Evolutionary conservation across 2,329 filamentous ascomycete genomes (phyloP), one percentile per base, ranked within the genome.

Genomic region (Cordyceps cateniannulata): DNA sequence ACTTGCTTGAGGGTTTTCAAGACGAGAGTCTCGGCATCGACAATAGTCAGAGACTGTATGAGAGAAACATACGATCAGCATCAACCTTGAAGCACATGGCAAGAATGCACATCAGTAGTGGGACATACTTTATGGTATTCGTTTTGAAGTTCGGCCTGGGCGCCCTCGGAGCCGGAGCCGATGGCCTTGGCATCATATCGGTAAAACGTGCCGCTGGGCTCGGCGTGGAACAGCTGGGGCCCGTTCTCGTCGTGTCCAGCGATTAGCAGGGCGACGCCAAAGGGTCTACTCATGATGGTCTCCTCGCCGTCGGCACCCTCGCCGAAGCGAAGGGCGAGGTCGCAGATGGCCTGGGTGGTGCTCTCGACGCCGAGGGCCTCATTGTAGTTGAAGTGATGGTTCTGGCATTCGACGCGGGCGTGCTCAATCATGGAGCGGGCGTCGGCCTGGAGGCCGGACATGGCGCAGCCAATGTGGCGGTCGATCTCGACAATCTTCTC

Each of bases 401-500:
- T 95, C 82, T 99, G 95, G 74, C 88, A 91, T 79, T 98, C 96
- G 73, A 99, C 93, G 69, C 93, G 91, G 69, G 95, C 95, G 78
- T 99, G 95, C 81, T 99, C 95, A 66, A 99, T 86, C 89, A 99
- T 96, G 78, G 90, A 95, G 72, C 95, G 89, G 65, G 95, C 95
- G 76, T 99, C 95, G 71, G 95, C 95, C 82, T 99, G 95, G 66
- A 99, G 85, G 51, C 95, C 95, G 42, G 90, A 95, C 93, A 99
- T 99, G 79, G 95, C 95, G 79, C 95, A 98, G 71, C 95, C 95
- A 70, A 99, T 97, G 81, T 99, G 95, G 73, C 90, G 87, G 81
- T 99, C 95, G 75, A 99, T 98, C 77, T 99, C 95, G 76, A 99
- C 93, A 71, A 99, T 98, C 86, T 99, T 99, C 79, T 99, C 95